Percentiles rank a stretch among this genome's conserved stretches.
Conservation (phyloP, 2,329 filamentous ascomycete species). For the Fusarium temperatum region DNA sequence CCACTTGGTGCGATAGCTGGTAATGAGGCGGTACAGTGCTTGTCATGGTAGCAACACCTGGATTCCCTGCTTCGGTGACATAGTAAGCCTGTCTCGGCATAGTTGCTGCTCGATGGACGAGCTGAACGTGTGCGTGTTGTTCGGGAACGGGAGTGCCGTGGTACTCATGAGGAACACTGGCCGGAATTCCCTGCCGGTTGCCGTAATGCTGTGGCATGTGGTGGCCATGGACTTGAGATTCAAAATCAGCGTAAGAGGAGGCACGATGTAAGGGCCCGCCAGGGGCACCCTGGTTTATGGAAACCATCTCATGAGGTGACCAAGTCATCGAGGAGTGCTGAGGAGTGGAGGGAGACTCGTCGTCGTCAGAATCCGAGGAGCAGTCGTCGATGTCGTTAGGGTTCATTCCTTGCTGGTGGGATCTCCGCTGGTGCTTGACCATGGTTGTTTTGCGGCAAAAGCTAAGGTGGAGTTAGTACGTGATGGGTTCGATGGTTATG, state of each 20-base stretch:
- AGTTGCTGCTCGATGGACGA: slow-evolving; percentile 60
- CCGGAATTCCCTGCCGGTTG: slow-evolving; percentile 59
- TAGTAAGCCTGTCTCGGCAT: slow-evolving; percentile 62
- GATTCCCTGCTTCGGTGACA: slow-evolving; percentile 69
- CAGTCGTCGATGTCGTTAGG: slow-evolving; percentile 64
- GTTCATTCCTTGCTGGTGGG: slow-evolving; percentile 67
- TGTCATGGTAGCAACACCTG: slow-evolving; percentile 69
- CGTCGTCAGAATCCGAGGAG: slow-evolving; percentile 65
- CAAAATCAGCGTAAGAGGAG: slow-evolving; percentile 64
- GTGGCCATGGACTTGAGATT: slow-evolving; percentile 55
- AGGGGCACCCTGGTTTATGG: slow-evolving; percentile 49
- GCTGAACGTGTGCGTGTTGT: slow-evolving; percentile 55
- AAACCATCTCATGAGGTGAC: slow-evolving; percentile 56
- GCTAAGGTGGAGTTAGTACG: slow-evolving; percentile 51
- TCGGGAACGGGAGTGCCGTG: slow-evolving; percentile 54
- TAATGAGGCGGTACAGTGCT: slow-evolving; percentile 60
- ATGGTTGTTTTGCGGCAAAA: slow-evolving; percentile 78
- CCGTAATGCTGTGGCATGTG: slow-evolving; percentile 52
- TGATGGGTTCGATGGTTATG: not conserved
- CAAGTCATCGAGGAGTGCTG: slow-evolving; percentile 62
- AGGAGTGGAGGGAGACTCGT: slow-evolving; percentile 68
- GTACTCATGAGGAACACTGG: slow-evolving; percentile 54
- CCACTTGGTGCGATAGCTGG: slow-evolving; percentile 60
- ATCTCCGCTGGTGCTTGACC: slow-evolving; percentile 72
- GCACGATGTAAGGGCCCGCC: slow-evolving; percentile 58